Evolutionary conservation across 2,329 filamentous ascomycete genomes (phyloP).

Genomic region (Neofusicoccum sp.): DNA sequence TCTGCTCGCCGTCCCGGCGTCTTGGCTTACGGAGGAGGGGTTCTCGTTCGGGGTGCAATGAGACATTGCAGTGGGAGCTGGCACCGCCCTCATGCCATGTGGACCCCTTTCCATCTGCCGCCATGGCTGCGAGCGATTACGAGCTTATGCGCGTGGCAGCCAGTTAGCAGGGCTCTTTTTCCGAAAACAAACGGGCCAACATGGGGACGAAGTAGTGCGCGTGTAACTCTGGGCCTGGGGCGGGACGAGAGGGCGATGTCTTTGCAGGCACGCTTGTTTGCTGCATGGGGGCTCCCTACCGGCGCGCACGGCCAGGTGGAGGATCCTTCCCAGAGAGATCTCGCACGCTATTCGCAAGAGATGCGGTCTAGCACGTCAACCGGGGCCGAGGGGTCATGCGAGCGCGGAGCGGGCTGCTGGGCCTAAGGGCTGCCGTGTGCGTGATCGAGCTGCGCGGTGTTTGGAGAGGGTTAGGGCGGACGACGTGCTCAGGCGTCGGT

Average conservation of each 20-base stretch:
- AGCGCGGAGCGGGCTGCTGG: neutral
- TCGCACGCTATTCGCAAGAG: conserved; percentile 17
- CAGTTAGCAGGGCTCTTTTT: conserved; percentile 10
- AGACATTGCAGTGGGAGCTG: conserved; percentile 15
- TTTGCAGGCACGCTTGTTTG: neutral
- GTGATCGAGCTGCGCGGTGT: conserved; percentile 2
- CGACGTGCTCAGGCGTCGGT: conserved; percentile 17
- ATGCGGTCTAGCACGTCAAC: conserved; percentile 16
- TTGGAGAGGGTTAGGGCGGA: conserved; percentile 9
- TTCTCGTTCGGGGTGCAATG: conserved; percentile 5
- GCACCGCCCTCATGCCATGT: conserved; percentile 17
- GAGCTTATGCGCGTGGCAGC: conserved; percentile 22
- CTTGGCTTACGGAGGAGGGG: conserved; percentile 20
- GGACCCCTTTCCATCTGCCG: conserved; percentile 14
- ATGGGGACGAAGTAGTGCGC: neutral
- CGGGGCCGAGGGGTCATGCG: conserved; percentile 14
- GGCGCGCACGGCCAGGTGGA: neutral
- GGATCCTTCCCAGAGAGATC: conserved; percentile 5
- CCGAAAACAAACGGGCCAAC: conserved; percentile 17
- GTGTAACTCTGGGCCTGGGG: neutral
- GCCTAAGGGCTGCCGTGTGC: neutral
- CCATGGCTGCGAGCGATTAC: conserved; percentile 21
- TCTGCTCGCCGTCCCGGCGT: neutral
- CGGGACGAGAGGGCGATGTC: conserved; percentile 13
- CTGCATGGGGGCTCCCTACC: conserved; percentile 8